A percentile compares a stretch with the other conserved stretches of the same genome.
Conservation (phyloP, 495 filamentous ascomycete species). For the Tuber borchii region DNA sequence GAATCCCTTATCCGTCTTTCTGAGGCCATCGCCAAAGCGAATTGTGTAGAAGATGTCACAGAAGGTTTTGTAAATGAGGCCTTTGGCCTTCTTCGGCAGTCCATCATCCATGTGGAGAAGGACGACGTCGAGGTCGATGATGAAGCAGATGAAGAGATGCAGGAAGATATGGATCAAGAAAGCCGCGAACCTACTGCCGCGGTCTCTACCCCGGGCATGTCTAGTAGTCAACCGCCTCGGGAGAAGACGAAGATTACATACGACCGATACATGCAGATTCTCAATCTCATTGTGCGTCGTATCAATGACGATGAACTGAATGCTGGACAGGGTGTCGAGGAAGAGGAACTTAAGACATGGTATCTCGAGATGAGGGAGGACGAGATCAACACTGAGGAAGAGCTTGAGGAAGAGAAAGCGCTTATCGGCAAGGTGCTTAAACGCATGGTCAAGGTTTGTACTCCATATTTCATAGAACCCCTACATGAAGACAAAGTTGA, state of each 20-base stretch:
- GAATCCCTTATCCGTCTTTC: conserved; percentile 90
- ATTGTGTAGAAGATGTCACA: conserved; percentile 87
- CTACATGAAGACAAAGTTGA: conserved; percentile 25
- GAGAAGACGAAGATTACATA: conserved; percentile 86
- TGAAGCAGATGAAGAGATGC: conserved; percentile 63
- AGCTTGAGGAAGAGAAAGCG: conserved; percentile 65
- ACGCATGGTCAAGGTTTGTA: conserved; percentile 86
- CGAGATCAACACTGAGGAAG: conserved; percentile 72
- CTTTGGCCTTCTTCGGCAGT: conserved; percentile 78
- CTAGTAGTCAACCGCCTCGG: conserved; percentile 44
- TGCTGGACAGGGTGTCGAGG: conserved; percentile 79
- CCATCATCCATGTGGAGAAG: conserved; percentile 95
- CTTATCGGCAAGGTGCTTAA: conserved; percentile 83
- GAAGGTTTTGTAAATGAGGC: conserved; percentile 83
- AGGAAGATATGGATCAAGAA: conserved; percentile 48
- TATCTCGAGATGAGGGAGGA: conserved; percentile 90
- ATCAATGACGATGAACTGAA: conserved; percentile 69
- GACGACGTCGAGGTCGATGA: conserved; percentile 97
- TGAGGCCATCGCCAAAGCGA: conserved; percentile 94
- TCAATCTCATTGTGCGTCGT: conserved; percentile 73
- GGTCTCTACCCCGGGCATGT: conserved; percentile 38
- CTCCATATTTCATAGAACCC: neutral
- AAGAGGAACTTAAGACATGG: conserved; percentile 79
- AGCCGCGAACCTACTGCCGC: conserved; percentile 45
- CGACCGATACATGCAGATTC: conserved; percentile 86